Conservation (phyloP, 768 basidiomycete species). For the Holtermannia corniformis region DNA sequence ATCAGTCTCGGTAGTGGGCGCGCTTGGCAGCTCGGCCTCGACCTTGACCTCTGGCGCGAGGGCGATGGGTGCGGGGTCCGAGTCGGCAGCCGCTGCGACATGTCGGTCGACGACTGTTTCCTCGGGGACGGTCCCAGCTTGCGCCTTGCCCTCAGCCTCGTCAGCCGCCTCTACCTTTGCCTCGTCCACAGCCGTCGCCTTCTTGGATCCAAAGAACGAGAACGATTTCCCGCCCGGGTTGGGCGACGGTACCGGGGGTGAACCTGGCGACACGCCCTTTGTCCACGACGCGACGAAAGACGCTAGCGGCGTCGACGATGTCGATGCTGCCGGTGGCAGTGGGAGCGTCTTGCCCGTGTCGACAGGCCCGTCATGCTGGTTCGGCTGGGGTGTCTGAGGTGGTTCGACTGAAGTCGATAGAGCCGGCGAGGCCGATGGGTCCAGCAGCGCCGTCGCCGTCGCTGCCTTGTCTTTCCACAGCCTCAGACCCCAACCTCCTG, state of each 20-base stretch:
- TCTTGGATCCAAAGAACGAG: neutral
- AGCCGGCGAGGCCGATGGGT: slow-evolving; percentile 10
- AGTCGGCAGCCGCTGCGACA: too few species aligned
- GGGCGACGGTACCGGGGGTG: neutral
- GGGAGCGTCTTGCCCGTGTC: slow-evolving; percentile 9
- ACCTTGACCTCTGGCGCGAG: too few species aligned
- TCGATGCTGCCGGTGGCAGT: slow-evolving; percentile 6
- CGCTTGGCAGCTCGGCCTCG: too few species aligned
- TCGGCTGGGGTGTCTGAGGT: slow-evolving; percentile 14
- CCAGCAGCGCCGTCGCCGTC: neutral
- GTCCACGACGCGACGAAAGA: slow-evolving; percentile 34
- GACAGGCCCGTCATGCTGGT: slow-evolving; percentile 12
- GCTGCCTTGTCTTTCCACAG: slow-evolving; percentile 12
- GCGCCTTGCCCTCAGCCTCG: neutral
- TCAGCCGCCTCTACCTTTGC: neutral
- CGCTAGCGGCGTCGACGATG: slow-evolving; percentile 19
- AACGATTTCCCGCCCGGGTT: neutral
- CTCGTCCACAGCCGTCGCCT: neutral
- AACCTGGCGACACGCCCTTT: slow-evolving; percentile 19
- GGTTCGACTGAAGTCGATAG: slow-evolving; percentile 22
- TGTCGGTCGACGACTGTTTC: too few species aligned
- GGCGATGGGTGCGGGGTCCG: too few species aligned
- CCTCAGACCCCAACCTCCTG: slow-evolving; percentile 23
- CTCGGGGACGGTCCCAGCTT: neutral
- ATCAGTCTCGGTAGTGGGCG: too few species aligned